Evolutionary conservation across 345 rosid genomes (phyloP), one percentile per base, ranked within the genome.

Genomic region (Boechera retrofracta): DNA sequence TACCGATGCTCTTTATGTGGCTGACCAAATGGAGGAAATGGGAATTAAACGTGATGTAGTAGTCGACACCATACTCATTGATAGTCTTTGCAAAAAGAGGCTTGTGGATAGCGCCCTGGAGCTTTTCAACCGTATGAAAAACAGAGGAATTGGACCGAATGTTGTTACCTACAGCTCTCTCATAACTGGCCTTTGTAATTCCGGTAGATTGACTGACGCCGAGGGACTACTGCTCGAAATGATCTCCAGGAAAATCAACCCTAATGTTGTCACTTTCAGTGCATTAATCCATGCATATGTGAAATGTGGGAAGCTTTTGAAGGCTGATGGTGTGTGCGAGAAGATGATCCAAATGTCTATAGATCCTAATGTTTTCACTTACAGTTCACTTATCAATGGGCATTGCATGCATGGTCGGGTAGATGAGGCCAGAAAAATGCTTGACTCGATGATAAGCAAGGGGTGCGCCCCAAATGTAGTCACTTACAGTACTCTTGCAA

Each of bases 401-500:
- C 7, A 0, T 8, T 79, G 82, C 55, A 62, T 58, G 51, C 48
- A 29, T 9, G 49, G 41, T 16, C 49, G 36, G 63, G 69, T 79
- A 36, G 70, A 63, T 26, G 24, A 42, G 51, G 85, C 85, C 4
- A 53, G 12, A 10, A 6, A 32, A 5, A 12, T 55, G 12, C 35
- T 76, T 12, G 6, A 42, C 6, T 13, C 13, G 12, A 82, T 84
- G 82, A 52, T 32, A 21, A 3, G 52, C 70, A 38, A 66, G 2
- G 78, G 78, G 2, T 71, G 71, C 26, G 38, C 24, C 47, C 84
- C 87, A 33, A 60, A 73, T 74, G 70, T 73, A 15, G 67, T 70
- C 45, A 85, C 84, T 54, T 85, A 72, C 61, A 68, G 57, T 69
- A 29, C 82, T n/a, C 67, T 87, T 54, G 64, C 85, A n/a, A 56